Conservation (phyloP, 257 asterid species). For the Solanum etuberosum region DNA sequence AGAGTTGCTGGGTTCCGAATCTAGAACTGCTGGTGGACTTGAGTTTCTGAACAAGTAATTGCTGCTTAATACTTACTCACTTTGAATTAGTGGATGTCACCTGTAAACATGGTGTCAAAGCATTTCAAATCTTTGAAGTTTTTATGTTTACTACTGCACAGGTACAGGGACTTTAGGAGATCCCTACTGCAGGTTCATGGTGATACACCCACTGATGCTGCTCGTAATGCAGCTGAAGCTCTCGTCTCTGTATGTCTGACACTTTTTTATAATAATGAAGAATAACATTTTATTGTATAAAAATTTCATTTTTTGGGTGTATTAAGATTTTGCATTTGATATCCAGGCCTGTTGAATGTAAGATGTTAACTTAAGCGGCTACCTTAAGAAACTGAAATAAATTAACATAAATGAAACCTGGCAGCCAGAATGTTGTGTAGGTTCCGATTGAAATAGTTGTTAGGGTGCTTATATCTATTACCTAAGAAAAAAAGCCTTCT, state of each 20-base stretch:
- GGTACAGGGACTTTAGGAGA: constrained; percentile 82
- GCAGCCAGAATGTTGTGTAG: not conserved
- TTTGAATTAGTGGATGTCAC: not conserved
- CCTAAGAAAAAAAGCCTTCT: not conserved
- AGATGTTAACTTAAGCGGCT: not conserved
- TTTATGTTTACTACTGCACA: constrained; percentile 19
- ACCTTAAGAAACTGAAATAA: not conserved
- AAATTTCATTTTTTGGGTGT: not conserved
- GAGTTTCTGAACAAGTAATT: constrained; percentile 73
- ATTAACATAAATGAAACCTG: not conserved
- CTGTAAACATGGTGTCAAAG: not conserved
- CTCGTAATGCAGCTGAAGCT: constrained; percentile 69
- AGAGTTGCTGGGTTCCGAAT: constrained; percentile 69
- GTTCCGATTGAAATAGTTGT: not conserved
- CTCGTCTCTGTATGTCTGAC: constrained; percentile 55
- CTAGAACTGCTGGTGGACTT: constrained; percentile 78
- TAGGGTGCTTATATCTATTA: not conserved
- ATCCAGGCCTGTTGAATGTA: not conserved
- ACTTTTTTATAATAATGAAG: constrained; percentile 3
- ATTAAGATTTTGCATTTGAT: not conserved
- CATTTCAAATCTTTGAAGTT: not conserved
- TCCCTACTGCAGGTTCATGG: constrained; percentile 65
- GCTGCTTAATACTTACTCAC: not conserved
- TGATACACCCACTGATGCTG: constrained; percentile 46
- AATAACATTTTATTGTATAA: not conserved